Percentiles rank a stretch among this genome's conserved stretches.
Conservation (phyloP, 345 rosid genomes). For the Microcos paniculata region DNA sequence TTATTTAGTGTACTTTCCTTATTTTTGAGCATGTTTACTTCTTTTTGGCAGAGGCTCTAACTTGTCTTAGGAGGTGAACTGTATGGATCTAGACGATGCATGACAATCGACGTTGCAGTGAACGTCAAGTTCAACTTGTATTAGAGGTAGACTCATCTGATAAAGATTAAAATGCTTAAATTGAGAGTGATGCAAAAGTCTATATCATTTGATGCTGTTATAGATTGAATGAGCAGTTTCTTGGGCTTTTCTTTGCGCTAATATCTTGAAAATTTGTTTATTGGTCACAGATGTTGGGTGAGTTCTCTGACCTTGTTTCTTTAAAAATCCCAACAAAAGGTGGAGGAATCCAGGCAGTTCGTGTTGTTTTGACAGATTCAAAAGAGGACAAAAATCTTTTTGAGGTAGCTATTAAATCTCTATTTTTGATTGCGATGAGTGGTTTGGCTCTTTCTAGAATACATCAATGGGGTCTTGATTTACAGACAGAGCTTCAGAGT, state of each 20-base stretch:
- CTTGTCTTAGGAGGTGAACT: conserved; percentile 49
- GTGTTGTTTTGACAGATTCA: too few relatives aligned
- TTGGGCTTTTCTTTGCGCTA: too few relatives aligned
- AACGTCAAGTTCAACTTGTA: conserved; percentile 73
- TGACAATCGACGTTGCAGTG: conserved; percentile 83
- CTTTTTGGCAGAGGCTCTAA: conserved; percentile 41
- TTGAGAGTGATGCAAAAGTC: background rate
- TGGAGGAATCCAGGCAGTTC: too few relatives aligned
- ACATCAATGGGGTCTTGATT: conserved; percentile 13
- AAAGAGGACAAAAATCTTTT: too few relatives aligned
- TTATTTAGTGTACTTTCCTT: too few relatives aligned
- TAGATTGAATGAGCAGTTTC: background rate
- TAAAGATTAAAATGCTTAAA: background rate
- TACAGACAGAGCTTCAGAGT: too few relatives aligned
- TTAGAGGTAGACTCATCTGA: conserved; percentile 50
- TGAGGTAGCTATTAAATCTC: too few relatives aligned
- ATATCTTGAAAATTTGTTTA: too few relatives aligned
- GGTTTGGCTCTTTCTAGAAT: conserved; percentile 5
- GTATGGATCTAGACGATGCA: conserved; percentile 73
- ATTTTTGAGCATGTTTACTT: conserved; percentile 22
- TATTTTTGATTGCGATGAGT: conserved; percentile 1
- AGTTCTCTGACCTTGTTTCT: too few relatives aligned
- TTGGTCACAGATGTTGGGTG: too few relatives aligned
- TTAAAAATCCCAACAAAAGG: too few relatives aligned
- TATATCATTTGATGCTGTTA: conserved; percentile 2